Evolutionary conservation across 2,329 filamentous ascomycete species (phyloP).

Genomic region (Sarocladium strictum): DNA sequence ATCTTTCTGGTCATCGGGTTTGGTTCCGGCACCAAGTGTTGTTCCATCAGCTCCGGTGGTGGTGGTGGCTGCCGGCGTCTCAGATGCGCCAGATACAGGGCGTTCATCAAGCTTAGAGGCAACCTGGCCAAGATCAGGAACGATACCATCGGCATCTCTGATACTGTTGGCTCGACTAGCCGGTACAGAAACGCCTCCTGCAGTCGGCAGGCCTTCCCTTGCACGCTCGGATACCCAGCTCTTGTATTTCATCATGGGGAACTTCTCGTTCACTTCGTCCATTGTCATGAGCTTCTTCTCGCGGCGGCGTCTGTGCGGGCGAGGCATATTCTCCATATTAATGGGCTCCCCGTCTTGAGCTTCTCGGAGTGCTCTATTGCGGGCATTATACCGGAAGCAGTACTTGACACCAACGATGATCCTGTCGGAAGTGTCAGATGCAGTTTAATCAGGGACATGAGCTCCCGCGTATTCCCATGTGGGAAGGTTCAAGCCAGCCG

Average conservation of each 20-base stretch:
- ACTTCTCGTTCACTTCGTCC: conserved; percentile 97
- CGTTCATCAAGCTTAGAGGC: conserved; percentile 33
- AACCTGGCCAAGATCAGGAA: conserved; percentile 37
- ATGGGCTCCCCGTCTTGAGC: conserved; percentile 84
- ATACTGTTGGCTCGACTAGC: conserved; percentile 69
- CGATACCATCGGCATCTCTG: conserved; percentile 56
- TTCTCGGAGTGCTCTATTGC: conserved; percentile 73
- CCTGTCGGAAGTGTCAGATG: conserved; percentile 44
- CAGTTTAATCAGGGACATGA: neutral
- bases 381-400: conserved; percentile 96
- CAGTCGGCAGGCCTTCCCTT: conserved; percentile 73
- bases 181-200: conserved; percentile 74
- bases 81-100: conserved; percentile 20
- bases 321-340: conserved; percentile 76
- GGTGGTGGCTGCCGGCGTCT: conserved; percentile 13
- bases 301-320: conserved; percentile 76
- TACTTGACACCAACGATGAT: conserved; percentile 99
- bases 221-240: conserved; percentile 82
- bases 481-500: neutral
- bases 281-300: conserved; percentile 99
- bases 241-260: conserved; percentile 95
- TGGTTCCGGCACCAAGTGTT: conserved; percentile 14
- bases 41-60: conserved; percentile 11
- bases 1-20: conserved; percentile 14
- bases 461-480: neutral